Evolutionary conservation across 768 basidiomycete genomes (phyloP), one percentile per base, ranked within the genome.

Genomic region (Naganishia friedmannii): DNA sequence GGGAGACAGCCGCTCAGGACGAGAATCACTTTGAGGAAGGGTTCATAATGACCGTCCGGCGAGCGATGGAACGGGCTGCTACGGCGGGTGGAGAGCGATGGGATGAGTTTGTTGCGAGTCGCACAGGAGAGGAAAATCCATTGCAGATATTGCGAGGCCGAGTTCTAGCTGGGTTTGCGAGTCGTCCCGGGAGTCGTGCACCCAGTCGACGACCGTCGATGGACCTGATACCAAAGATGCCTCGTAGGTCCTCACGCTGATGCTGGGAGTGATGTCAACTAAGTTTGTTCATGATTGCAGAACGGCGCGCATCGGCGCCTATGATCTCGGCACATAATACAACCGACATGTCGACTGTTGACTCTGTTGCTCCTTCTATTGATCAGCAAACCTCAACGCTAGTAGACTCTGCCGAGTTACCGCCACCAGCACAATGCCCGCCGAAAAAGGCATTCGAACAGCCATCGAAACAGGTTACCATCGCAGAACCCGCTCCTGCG

Each of bases 1-100:
- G 73, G 21, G 80, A 83, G 69, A 78, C 80, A 8, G 73, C 76
- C 12, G 76, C 73, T 26, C 78, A 77, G 23, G 74, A 76, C 51
- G 74, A 73, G n/a, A 71, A 68, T 19, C 68, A 71, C 21, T 63
- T 63, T 63, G 42, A 71, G 53, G 68, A 67, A 9, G 69, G 77
- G 37, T 74, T 80, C 54, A 67, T 74, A 46, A 76, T 77, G 34
- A 75, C 75, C 3, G 79, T 80, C 8, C 69, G 72, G 31, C 72
- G 74, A 37, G 77, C 76, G 29, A 76, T 81, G 60, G 77, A 78
- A 26, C 21, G 53, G n/a, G 69, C 69, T 12, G 58, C 69, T 8
- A 31, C 39, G 10, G 60, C 34, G 1, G 69, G 53, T 21, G 58
- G 58, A 21, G 69, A 70, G 51, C 45, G 69, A 17, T 58, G 67